These are phyloP conservation scores for Dipodascus albidus DNA, from an alignment of 805 yeast species.

Conservation along the genomic window DNA sequence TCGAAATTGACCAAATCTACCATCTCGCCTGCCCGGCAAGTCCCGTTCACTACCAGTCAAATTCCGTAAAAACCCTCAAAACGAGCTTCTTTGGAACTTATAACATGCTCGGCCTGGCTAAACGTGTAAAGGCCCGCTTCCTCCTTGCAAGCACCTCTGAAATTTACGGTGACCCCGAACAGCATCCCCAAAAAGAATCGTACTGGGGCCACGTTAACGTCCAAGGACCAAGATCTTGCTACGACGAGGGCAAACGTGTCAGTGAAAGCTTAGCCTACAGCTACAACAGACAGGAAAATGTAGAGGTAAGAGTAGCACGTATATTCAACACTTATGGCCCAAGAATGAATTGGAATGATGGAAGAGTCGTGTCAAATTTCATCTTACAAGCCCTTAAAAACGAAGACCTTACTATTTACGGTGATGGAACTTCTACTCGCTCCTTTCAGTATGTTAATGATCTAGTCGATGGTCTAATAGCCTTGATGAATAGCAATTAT, in stretches of 20 bases:
- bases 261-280: constrained; percentile 20
- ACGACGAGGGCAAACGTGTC: constrained; percentile 21
- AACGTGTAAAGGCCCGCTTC: constrained; percentile 20
- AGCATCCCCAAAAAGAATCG: constrained; percentile 19
- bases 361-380: constrained; percentile 20
- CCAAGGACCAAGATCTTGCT: constrained; percentile 20
- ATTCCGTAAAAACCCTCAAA: constrained; percentile 20
- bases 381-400: constrained; percentile 18
- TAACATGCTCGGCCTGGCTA: constrained; percentile 21
- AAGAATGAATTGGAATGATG: constrained; percentile 22
- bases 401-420: constrained; percentile 19
- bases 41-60: constrained; percentile 21
- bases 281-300: constrained; percentile 17
- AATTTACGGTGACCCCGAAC: constrained; percentile 21
- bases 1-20: constrained; percentile 21
- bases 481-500: constrained; percentile 19
- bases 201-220: constrained; percentile 20
- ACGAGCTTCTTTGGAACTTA: constrained; percentile 21
- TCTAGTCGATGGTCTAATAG: constrained; percentile 18
- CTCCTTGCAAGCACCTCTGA: constrained; percentile 20
- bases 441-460: constrained; percentile 20
- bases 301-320: constrained; percentile 19
- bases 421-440: constrained; percentile 17
- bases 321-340: constrained; percentile 22
- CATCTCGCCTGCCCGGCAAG: constrained; percentile 21